Percentiles rank a stretch among this genome's conserved stretches.
phyloP scores from a whole-genome alignment of 768 basidiomycete genomes.

The Podaxis mareebaensis region DNA sequence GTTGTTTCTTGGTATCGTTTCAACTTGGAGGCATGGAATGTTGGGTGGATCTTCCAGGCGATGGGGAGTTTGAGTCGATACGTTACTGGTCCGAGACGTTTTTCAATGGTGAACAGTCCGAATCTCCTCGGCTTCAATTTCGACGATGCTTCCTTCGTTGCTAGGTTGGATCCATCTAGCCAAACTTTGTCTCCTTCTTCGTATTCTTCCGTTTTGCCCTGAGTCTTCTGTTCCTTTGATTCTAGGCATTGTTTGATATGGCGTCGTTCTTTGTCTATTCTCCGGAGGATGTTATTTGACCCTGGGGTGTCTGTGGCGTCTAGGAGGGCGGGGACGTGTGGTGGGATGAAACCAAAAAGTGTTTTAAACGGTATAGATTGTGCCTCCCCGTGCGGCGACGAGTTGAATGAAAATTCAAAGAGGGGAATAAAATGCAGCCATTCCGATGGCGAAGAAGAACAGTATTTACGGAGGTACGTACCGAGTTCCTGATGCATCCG shows the following conservation, averaged over 20 bases:
- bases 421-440: neutral
- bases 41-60: constrained; percentile 19
- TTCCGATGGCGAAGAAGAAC: neutral
- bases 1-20: constrained; percentile 18
- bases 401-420: neutral
- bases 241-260: too few relatives aligned
- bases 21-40: constrained; percentile 21
- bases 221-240: too few relatives aligned
- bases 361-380: neutral
- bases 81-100: constrained; percentile 20
- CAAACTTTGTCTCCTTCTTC: too few relatives aligned
- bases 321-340: neutral
- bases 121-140: constrained; percentile 16
- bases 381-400: neutral
- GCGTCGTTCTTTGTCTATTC: too few relatives aligned
- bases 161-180: neutral
- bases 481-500: neutral
- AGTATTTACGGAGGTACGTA: neutral
- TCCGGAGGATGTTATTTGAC: too few relatives aligned
- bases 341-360: neutral
- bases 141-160: neutral
- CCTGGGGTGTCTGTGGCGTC: neutral
- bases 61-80: constrained; percentile 19
- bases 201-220: neutral
- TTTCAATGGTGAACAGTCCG: constrained; percentile 21